Evolutionary conservation across 306 rosid species (phyloP), one percentile per base, ranked within the genome.

Genomic region (Arachis hypogaea): DNA sequence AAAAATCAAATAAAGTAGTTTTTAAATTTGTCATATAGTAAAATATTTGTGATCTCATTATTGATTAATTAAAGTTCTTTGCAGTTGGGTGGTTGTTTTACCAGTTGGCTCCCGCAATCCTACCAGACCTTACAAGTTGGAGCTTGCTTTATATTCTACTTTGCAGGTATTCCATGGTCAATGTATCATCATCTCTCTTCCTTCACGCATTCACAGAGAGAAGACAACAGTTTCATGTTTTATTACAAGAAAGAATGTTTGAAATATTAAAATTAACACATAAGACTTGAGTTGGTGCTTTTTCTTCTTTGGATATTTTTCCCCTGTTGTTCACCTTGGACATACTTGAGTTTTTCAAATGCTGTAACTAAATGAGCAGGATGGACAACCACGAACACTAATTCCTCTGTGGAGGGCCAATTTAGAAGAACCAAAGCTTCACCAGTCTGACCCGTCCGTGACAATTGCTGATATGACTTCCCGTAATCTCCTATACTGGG

Each of bases 81-180:
- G 86, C 86, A 95, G 99, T 82, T 95, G 99, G 99, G 97, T 71
- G 78, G 98, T 86, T 63, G 73, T 95, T 77, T 78, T 90, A 82
- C 99, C 99, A 46, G 83, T 82, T 71, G 96, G 98, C 69, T 80
- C 89, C 33, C 92, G 91, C 14, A 85, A 72, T 43, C 85, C 82
- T 59, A 69, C 86, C 12, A 76, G 49, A 82, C 99, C 99, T 80
- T 88, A 52, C 86, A 95, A 92, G 93, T 80, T 95, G 93, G 98
- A 95, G 91, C 98, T 95, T 83, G 99, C 92, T 14, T 75, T 90
- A 11, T 95, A 95, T 84, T 57, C 87, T 68, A 78, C 78, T 78
- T 14, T 90, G 77, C 99, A 95, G 99, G 99, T 92, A 90, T 67
- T 59, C 38, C 14, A 36, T 22, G 41, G 11, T 63, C 30, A 69